phyloP scores from a whole-genome alignment of 164 flowering plant genomes.

The Echeveria elegans region DNA sequence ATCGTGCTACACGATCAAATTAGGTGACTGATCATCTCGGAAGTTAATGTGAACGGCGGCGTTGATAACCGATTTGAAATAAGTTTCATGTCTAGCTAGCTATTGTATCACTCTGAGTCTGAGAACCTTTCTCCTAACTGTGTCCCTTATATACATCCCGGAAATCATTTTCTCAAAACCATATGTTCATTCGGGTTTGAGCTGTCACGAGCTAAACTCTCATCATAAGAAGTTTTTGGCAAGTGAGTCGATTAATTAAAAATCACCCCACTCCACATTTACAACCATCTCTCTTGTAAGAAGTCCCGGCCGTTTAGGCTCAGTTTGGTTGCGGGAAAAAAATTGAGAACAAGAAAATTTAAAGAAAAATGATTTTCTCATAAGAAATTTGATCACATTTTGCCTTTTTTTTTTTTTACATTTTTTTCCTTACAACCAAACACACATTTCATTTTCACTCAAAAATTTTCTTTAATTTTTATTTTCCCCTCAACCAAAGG shows the following conservation, averaged over 20 bases:
- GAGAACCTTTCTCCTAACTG: conserved; percentile 76
- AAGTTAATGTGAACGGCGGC: conserved; percentile 50
- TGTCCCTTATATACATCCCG: conserved; percentile 93
- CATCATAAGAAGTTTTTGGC: conserved; percentile 76
- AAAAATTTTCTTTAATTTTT: no score
- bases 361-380: no score
- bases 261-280: conserved; percentile 94
- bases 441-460: no score
- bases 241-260: conserved; percentile 82
- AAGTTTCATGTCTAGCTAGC: conserved; percentile 52
- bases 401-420: no score
- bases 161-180: conserved; percentile 97
- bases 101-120: conserved; percentile 68
- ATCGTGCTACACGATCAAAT: neutral
- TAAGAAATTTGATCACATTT: no score
- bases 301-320: conserved; percentile 80
- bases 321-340: no score
- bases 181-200: conserved; percentile 78
- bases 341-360: no score
- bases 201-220: conserved; percentile 69
- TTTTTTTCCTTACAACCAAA: no score
- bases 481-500: no score
- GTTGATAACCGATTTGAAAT: conserved; percentile 34
- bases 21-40: neutral
- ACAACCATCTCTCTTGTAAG: conserved; percentile 77